Base-by-base conservation (phyloP, 306 rosid genomes). In the Trifolium repens region DNA sequence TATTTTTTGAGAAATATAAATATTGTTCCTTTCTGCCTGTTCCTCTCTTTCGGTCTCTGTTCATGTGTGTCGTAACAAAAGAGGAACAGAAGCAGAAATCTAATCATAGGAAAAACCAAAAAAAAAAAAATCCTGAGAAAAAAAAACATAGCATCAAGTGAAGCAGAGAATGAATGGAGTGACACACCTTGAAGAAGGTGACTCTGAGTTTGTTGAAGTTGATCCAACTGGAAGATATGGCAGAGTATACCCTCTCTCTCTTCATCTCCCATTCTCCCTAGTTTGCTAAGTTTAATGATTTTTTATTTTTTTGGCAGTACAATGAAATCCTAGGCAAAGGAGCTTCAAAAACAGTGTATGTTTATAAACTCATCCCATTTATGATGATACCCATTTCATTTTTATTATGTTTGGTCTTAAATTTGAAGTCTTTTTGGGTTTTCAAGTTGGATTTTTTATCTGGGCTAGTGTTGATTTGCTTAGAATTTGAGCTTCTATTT, bases 201-300 rank as follows among this genome's bases (percentile, higher is more conserved):
- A 54, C 73, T 78, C 87, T 68, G 96, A 92, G 64, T 90, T 90
- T 70, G 96, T 94, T 71, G 99, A 94, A 85, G 91, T 92, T 77
- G 99, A 94, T 92, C 99, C 97, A 72, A 89, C 93, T 79, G 96
- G 99, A 42, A 92, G 99, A 96, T 96, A 96, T 75, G 99, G 98
- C 86, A 90, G 97, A 81, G 99, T 96, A 94, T 15, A 5, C 37
- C 12, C 57, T 63, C 61, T 62, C 32, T 32, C 79, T 73, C 77
- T 57, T 17, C 32, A 59, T 76, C 74, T 69, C 58, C 72, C 46
- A 30, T 17, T 40, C 7, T 82, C 52, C 59, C 39, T 12, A 0
- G 4, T 22, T 69, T 3, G 26, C 44, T 81, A 67, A 69, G 66
- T 47, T 72, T 82, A 42, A 77, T 83, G 35, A 27, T 76, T 4